Conservation (phyloP, 2,329 filamentous ascomycete genomes). For the Sarocladiaceae sp. region DNA sequence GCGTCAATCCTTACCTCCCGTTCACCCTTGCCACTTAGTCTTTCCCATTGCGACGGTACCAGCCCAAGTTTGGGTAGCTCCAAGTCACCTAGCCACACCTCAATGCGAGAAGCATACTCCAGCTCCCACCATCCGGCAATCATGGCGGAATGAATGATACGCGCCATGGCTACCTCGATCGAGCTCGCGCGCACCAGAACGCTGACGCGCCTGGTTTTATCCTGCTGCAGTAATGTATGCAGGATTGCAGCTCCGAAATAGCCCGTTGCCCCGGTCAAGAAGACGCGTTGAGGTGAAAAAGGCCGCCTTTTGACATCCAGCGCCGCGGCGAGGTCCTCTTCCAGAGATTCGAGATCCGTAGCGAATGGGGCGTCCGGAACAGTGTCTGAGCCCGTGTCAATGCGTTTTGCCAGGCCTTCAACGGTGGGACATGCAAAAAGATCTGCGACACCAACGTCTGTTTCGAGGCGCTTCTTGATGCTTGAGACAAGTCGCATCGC, state of each 20-base stretch:
- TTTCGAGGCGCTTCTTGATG: background rate
- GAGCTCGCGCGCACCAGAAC: conserved; percentile 66
- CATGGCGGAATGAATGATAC: conserved; percentile 39
- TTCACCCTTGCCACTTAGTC: no score
- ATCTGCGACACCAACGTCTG: background rate
- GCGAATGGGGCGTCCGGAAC: no score
- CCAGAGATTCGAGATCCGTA: no score
- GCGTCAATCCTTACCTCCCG: no score
- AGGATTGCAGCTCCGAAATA: conserved; percentile 78
- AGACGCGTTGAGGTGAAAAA: conserved; percentile 46
- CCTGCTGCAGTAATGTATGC: conserved; percentile 56
- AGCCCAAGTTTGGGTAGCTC: conserved; percentile 8
- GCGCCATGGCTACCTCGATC: conserved; percentile 49
- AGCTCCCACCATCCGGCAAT: conserved; percentile 13
- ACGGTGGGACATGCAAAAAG: background rate
- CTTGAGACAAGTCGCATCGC: background rate
- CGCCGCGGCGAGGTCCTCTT: no score
- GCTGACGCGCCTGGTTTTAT: conserved; percentile 46
- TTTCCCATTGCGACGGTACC: no score
- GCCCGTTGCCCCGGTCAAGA: conserved; percentile 69
- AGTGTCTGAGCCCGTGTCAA: no score
- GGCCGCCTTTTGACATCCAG: background rate
- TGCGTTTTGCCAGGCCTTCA: background rate
- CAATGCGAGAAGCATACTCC: conserved; percentile 3
- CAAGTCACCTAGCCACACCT: conserved; percentile 16